Evolutionary conservation across 148 eudicot genomes (phyloP), one percentile per base, ranked within the genome.

Genomic region (Rhododendron mucronatum): DNA sequence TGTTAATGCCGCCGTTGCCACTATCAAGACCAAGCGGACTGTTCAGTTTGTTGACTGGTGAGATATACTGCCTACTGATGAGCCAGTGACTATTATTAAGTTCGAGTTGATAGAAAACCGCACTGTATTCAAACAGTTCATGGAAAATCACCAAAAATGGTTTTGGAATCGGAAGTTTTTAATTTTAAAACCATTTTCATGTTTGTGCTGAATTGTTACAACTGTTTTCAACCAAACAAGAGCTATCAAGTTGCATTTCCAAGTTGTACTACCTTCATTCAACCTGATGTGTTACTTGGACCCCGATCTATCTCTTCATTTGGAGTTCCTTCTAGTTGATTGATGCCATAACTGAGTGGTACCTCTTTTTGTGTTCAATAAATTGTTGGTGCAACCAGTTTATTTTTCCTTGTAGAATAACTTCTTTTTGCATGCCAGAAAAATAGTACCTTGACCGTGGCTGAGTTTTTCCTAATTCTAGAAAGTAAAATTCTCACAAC

Each of bases 41-140:
- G 94, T 92, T 85, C 94, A 92, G 90, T 92, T 92, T 87, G 94
- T 92, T 88, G 94, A 92, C 86, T 92, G 94, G 94, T 92, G 83
- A 91, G 94, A 44, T 44, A 81, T 50, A 69, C 20, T 80, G 44
- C 37, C 23, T 57, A 53, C 28, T 21, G 14, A 69, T 86, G 18
- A 44, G 48, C 59, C 5, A 63, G 44, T 57, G 9, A 86, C 28
- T 37, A 14, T 1, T 15, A 9, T 18, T 30, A 15, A 55, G 76
- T 37, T 71, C 6, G 37, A n/a, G n/a, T 28, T 10, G 55, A 41
- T 26, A 14, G 57, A 39, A 61, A 44, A 15, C 41, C 5, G 6
- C 18, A 33, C 23, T 12, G 3, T n/a, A 26, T 55, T 18, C 47
- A 3, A 39, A 63, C n/a, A 37, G 16, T 63, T 63, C 51, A 39